phyloP scores from a whole-genome alignment of 1,284 basidiomycete genomes.

The Moesziomyces parantarcticus region DNA sequence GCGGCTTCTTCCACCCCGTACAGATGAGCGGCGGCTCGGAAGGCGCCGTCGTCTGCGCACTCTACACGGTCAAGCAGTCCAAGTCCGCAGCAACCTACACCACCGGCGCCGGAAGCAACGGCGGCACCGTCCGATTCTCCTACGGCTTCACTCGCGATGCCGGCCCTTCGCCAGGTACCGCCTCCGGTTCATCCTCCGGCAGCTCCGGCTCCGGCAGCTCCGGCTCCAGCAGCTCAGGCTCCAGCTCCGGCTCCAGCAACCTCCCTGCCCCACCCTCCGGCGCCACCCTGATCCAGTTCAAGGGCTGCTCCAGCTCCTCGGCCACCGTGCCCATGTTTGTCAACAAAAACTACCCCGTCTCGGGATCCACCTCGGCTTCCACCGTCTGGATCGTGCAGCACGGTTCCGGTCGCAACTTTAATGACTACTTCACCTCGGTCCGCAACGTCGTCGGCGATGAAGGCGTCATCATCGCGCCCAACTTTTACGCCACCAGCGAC shows the following conservation, averaged over 20 bases:
- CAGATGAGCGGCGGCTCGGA: constrained; percentile 20
- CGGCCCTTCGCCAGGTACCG: not conserved
- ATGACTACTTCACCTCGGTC: constrained; percentile 44
- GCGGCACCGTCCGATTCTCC: constrained; percentile 16
- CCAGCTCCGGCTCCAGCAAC: not conserved
- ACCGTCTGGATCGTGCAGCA: constrained; percentile 51
- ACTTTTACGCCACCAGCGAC: constrained; percentile 29
- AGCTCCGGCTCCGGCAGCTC: not conserved
- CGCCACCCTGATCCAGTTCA: constrained; percentile 29
- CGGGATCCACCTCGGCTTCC: constrained; percentile 7
- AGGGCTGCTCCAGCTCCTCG: constrained; percentile 10
- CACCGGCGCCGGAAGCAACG: constrained; percentile 7
- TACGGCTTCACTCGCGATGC: constrained; percentile 22
- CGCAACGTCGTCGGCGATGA: constrained; percentile 35
- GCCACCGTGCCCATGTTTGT: constrained; percentile 46
- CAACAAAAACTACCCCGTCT: constrained; percentile 38
- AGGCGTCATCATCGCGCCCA: constrained; percentile 38
- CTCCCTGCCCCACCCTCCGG: constrained; percentile 18
- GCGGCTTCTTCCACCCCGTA: constrained; percentile 28
- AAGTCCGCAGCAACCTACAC: constrained; percentile 11
- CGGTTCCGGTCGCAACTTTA: constrained; percentile 39
- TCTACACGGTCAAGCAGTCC: constrained; percentile 22
- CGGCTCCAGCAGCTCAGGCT: not conserved
- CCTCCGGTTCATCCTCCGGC: too few species aligned
- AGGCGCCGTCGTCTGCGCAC: constrained; percentile 30